Conservation (phyloP, 768 basidiomycete species). For the Amyloporia xantha region DNA sequence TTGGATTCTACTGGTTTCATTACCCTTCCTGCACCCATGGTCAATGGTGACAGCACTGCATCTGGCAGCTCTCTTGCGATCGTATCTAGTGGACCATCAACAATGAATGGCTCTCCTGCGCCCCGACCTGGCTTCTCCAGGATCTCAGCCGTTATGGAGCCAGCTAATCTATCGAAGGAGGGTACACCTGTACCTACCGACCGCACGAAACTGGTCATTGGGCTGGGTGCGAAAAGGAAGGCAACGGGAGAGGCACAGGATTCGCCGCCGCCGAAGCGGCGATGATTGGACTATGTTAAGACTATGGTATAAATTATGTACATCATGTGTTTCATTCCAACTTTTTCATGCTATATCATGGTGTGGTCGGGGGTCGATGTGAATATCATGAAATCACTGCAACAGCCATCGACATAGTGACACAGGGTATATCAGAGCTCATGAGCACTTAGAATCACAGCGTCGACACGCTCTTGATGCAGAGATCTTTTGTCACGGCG, state of each 20-base stretch:
- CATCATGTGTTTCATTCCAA: neutral
- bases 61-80: constrained; percentile 33
- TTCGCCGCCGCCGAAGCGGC: constrained; percentile 58
- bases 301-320: neutral
- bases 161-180: constrained; percentile 34
- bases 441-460: too few relatives aligned
- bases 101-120: constrained; percentile 46
- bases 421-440: too few relatives aligned
- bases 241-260: constrained; percentile 63
- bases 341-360: neutral
- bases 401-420: too few relatives aligned
- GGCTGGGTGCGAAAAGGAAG: constrained; percentile 76
- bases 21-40: constrained; percentile 57
- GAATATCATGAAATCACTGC: constrained; percentile 11
- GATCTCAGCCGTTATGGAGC: constrained; percentile 52
- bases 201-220: constrained; percentile 70
- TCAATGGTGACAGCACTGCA: constrained; percentile 32
- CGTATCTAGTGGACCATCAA: constrained; percentile 24
- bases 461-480: constrained; percentile 60
- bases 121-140: constrained; percentile 74
- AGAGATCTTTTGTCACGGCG: constrained; percentile 64
- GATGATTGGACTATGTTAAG: constrained; percentile 6
- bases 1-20: constrained; percentile 59
- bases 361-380: neutral
- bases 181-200: constrained; percentile 59